Conservation (phyloP, 768 basidiomycete genomes). For the Termitomyces sp. region DNA sequence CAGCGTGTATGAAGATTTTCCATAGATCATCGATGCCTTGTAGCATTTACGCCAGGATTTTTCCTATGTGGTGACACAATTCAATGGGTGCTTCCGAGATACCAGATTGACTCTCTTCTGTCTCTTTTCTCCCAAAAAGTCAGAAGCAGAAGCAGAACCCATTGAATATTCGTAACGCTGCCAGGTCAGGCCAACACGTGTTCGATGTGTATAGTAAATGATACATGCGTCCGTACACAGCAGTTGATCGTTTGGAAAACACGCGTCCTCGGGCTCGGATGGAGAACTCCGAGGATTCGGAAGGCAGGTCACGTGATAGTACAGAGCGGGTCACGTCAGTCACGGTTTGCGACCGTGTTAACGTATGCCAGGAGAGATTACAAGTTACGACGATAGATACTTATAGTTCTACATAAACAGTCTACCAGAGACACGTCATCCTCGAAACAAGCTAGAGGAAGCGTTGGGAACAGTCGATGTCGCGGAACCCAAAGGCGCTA, state of each 20-base stretch:
- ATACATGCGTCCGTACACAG: not conserved
- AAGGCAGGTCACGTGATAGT: not conserved
- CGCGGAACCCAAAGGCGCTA: not conserved
- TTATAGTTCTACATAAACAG: not conserved
- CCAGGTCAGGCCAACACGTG: not conserved
- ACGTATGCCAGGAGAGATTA: not conserved
- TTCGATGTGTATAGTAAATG: too few relatives aligned
- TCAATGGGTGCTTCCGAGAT: not conserved
- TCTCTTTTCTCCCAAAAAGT: not conserved
- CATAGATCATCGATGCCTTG: not conserved
- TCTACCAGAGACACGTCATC: not conserved
- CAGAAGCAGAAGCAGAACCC: not conserved
- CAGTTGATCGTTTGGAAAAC: not conserved
- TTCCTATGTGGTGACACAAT: not conserved
- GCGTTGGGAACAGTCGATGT: not conserved
- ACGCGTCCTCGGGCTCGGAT: not conserved
- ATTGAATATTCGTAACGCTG: not conserved
- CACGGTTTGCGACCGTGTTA: not conserved
- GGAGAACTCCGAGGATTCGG: not conserved
- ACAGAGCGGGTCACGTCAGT: not conserved
- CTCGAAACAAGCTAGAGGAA: not conserved
- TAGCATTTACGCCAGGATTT: not conserved
- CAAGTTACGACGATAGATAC: not conserved
- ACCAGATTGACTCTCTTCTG: not conserved
- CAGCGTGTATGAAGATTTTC: not conserved